phyloP scores from a whole-genome alignment of 2,329 filamentous ascomycete genomes.

The Teratosphaeria destructans region DNA sequence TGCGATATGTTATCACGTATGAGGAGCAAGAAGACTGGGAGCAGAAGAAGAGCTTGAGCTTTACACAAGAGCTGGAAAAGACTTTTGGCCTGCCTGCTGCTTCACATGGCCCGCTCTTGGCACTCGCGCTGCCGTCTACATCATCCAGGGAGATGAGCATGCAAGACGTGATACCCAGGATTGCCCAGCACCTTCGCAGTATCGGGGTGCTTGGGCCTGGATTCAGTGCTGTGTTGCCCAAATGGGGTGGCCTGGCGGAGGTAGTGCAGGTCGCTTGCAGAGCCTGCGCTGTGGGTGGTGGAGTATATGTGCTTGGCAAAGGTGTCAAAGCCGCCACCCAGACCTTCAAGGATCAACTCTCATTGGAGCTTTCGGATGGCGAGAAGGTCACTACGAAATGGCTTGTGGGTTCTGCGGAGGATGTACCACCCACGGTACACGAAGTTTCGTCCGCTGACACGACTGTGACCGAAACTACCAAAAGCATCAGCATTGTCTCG shows the following conservation, averaged over 20 bases:
- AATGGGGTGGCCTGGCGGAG: constrained; percentile 86
- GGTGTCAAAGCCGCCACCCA: constrained; percentile 40
- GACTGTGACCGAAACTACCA: constrained; percentile 3
- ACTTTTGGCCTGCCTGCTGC: constrained; percentile 48
- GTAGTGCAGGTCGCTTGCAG: constrained; percentile 86
- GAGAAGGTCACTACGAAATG: constrained; percentile 22
- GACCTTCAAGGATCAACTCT: constrained; percentile 8
- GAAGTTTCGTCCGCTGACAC: not conserved
- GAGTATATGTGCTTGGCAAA: constrained; percentile 75
- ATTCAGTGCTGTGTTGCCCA: constrained; percentile 80
- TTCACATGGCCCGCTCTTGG: constrained; percentile 54
- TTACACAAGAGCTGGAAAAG: constrained; percentile 49
- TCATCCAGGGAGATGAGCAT: constrained; percentile 44
- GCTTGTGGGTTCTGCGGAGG: constrained; percentile 18
- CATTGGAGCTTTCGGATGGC: constrained; percentile 17
- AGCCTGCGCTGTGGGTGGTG: constrained; percentile 81
- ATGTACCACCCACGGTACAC: constrained; percentile 11
- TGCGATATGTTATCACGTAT: constrained; percentile 73
- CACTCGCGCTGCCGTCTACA: constrained; percentile 66
- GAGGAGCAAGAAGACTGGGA: constrained; percentile 55
- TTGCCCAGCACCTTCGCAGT: constrained; percentile 71
- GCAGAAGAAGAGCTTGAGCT: constrained; percentile 41
- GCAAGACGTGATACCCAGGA: constrained; percentile 59
- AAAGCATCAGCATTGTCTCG: constrained; percentile 54
- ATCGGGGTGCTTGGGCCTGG: constrained; percentile 81